These are phyloP conservation scores for Russula dissimulans DNA, from an alignment of 768 basidiomycete species.

Conservation along the genomic window DNA sequence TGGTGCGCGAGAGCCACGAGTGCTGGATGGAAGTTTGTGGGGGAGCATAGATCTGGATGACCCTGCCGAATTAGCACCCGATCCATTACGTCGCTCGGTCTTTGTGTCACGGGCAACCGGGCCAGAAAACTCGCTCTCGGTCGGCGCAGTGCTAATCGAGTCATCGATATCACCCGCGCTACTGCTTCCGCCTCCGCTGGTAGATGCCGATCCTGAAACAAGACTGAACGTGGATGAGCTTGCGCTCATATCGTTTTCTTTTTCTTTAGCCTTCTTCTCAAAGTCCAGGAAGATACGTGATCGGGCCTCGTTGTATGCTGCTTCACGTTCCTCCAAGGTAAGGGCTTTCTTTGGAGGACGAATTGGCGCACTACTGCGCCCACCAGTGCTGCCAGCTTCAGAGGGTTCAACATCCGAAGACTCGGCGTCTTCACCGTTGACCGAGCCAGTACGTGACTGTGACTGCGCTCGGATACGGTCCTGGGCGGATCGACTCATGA, in stretches of 20 bases:
- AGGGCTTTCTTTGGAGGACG: conserved; percentile 56
- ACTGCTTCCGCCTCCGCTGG: conserved; percentile 44
- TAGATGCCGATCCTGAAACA: conserved; percentile 57
- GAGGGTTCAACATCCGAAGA: conserved; percentile 73
- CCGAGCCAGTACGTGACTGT: conserved; percentile 64
- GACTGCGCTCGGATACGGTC: conserved; percentile 49
- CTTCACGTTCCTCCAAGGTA: conserved; percentile 81
- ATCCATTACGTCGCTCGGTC: conserved; percentile 37
- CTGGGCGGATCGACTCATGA: conserved; percentile 62
- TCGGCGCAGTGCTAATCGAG: conserved; percentile 58
- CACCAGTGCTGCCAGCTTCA: conserved; percentile 67
- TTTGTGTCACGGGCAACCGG: conserved; percentile 48
- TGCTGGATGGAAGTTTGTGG: conserved; percentile 39
- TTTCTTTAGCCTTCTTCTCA: conserved; percentile 48
- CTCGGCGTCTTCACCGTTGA: conserved; percentile 67
- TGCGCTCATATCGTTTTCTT: conserved; percentile 63
- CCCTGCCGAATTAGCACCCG: conserved; percentile 38
- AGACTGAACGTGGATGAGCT: conserved; percentile 70
- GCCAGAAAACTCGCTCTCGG: conserved; percentile 76
- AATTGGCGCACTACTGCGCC: conserved; percentile 48
- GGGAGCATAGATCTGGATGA: conserved; percentile 55
- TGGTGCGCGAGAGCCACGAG: conserved; percentile 63
- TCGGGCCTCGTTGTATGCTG: conserved; percentile 82
- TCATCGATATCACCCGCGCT: conserved; percentile 62
- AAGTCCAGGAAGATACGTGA: conserved; percentile 82